A percentile compares a stretch with the other conserved stretches of the same genome.
phyloP scores from a whole-genome alignment of 371 early-diverging fungal genomes.

The Capniomyces stellatus region DNA sequence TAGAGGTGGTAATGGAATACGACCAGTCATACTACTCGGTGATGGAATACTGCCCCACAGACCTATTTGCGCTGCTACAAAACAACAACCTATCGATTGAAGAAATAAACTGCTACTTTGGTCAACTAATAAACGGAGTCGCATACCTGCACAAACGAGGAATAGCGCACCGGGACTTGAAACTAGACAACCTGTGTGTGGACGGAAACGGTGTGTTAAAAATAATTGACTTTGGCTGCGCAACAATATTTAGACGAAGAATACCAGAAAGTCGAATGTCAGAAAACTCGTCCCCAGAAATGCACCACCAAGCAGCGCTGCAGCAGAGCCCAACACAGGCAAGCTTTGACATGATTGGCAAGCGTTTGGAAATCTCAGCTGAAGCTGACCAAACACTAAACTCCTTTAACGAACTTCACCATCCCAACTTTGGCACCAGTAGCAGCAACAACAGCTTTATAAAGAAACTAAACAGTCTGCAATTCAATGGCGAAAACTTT shows the following conservation, averaged over 20 bases:
- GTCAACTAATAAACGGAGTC: conserved; percentile 51
- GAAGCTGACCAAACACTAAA: not conserved
- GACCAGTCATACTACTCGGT: conserved; percentile 34
- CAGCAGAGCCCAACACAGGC: not conserved
- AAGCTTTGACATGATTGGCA: too few relatives aligned
- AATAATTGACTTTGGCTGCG: conserved; percentile 80
- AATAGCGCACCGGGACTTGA: conserved; percentile 70
- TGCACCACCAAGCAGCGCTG: not conserved
- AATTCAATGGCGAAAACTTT: too few relatives aligned
- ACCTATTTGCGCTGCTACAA: conserved; percentile 47
- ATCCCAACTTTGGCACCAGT: not conserved
- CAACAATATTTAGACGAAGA: conserved; percentile 18
- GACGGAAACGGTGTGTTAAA: conserved; percentile 49
- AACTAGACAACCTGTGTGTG: conserved; percentile 68
- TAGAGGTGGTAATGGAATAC: conserved; percentile 49
- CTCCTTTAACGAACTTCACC: not conserved
- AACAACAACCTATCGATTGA: conserved; percentile 24
- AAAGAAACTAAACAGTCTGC: too few relatives aligned
- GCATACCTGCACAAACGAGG: conserved; percentile 47
- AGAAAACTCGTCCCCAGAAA: not conserved
- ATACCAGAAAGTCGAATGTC: not conserved
- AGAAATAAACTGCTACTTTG: conserved; percentile 48
- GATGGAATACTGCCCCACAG: conserved; percentile 56
- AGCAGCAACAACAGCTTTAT: too few relatives aligned
- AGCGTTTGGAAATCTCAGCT: not conserved